Evolutionary conservation across 2,329 filamentous ascomycete genomes (phyloP), one percentile per base, ranked within the genome.

Genomic region (Trichophyton simii): DNA sequence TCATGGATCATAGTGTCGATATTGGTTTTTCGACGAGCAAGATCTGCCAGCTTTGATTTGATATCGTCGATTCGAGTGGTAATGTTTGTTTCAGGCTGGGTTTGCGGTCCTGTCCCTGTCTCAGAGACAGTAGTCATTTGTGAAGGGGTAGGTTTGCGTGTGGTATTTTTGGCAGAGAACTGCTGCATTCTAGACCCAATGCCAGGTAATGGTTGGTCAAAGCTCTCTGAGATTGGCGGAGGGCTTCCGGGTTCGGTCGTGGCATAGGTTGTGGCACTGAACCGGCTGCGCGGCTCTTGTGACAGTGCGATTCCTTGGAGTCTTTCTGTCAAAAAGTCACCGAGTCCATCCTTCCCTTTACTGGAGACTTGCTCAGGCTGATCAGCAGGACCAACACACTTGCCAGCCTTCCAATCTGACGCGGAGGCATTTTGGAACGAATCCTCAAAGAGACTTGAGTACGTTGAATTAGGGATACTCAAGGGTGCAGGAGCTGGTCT

Each of bases 1-100:
- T 92, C 87, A 65, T 82, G 78, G 70, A 94, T 88, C 64, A 87
- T 84, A 25, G 80, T 84, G 69, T 83, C 81, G 68, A 92, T 83
- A 73, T 91, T 92, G 63, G 81, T 78, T 60, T 86, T 83, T 52
- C 88, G 83, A 68, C 87, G 84, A 0, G 78, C 77, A 6, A 94
- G 80, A 57, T 82, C 80, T 48, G 84, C 79, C 34, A 88, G 81
- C 67, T 83, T 82, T 3, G 85, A 83, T 68, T 87, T 83, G 25
- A 94, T 79, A 63, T 81, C 79, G 8, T 83, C 80, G 15, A 92
- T 82, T 31, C 86, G 85, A 69, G 87, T 85, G 41, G 81, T 78
- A 1, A 83, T 78, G 63, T 80, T 76, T 20, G 79, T 71, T 70
- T 88, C 85, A 3, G 83, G 81, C 0, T 86, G 85, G 8, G 83